phyloP scores from a whole-genome alignment of 164 flowering plant species.

The Euptelea pleiosperma region DNA sequence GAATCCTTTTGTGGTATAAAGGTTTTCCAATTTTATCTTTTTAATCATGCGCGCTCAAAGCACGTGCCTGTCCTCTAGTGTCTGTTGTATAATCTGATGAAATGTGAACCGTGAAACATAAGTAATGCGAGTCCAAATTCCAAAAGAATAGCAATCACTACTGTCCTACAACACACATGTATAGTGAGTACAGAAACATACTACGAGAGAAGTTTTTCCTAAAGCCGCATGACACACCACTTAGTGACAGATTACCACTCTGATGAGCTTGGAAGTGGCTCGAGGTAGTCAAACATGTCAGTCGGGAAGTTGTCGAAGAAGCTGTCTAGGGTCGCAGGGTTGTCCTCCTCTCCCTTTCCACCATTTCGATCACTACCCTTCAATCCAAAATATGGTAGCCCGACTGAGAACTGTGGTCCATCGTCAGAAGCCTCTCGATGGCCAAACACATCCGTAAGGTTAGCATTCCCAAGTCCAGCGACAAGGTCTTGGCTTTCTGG shows the following conservation, averaged over 20 bases:
- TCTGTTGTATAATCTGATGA: too few relatives aligned
- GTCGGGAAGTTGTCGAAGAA: conserved; percentile 73
- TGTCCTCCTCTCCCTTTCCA: conserved; percentile 14
- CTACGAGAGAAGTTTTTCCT: too few relatives aligned
- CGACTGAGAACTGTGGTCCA: conserved; percentile 13
- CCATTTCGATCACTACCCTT: conserved; percentile 12
- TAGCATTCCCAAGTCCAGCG: too few relatives aligned
- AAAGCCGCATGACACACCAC: neutral
- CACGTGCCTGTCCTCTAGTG: too few relatives aligned
- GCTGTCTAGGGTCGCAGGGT: conserved; percentile 35
- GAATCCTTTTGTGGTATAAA: too few relatives aligned
- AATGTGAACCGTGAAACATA: too few relatives aligned
- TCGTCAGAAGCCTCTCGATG: conserved; percentile 14
- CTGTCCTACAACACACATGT: too few relatives aligned
- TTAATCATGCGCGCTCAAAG: too few relatives aligned
- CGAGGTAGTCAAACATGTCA: conserved; percentile 40
- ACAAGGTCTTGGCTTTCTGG: conserved; percentile 44
- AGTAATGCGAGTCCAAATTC: too few relatives aligned
- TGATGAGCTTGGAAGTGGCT: conserved; percentile 31
- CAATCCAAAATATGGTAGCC: conserved; percentile 16
- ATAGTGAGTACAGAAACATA: too few relatives aligned
- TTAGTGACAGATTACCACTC: conserved; percentile 20
- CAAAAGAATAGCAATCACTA: too few relatives aligned
- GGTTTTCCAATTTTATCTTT: too few relatives aligned
- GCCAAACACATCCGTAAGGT: conserved; percentile 36